A percentile compares a stretch with the other conserved stretches of the same genome.
These are phyloP conservation scores for Protomyces pachydermus DNA, from an alignment of 1,139 yeast genomes.

Conservation along the genomic window DNA sequence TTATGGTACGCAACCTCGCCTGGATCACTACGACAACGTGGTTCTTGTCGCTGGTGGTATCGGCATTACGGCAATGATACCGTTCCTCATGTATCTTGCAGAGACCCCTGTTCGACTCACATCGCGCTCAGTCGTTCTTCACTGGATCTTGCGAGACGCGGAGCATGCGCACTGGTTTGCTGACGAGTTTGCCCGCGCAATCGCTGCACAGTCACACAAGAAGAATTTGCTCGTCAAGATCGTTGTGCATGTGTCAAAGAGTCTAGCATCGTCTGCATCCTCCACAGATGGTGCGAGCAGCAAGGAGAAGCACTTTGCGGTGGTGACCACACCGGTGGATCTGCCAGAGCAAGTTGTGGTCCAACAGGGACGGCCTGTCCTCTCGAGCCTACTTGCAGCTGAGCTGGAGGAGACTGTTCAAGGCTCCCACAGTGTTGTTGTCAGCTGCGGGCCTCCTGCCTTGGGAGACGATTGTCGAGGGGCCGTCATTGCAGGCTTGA, in stretches of 20 bases:
- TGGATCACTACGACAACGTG: constrained; percentile 52
- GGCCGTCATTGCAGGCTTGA: background rate
- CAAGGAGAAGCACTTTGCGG: background rate
- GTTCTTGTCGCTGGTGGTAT: constrained; percentile 65
- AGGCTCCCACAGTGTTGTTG: background rate
- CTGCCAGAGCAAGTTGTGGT: background rate
- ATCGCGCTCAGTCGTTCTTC: constrained; percentile 23
- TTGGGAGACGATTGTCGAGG: background rate
- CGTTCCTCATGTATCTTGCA: constrained; percentile 34
- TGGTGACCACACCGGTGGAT: background rate
- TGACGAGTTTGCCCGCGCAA: background rate
- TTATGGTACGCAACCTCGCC: constrained; percentile 50
- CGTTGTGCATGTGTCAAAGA: constrained; percentile 1
- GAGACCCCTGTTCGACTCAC: background rate
- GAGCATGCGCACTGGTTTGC: background rate
- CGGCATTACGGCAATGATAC: constrained; percentile 60
- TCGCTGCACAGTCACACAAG: background rate
- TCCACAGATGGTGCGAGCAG: background rate
- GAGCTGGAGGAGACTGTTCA: background rate
- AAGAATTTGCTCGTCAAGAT: background rate
- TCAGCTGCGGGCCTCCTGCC: background rate
- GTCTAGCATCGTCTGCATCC: background rate
- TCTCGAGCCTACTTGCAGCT: background rate
- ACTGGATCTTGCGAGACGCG: constrained; percentile 13
- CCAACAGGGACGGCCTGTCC: background rate